These are phyloP conservation scores for Moesziomyces parantarcticus DNA, from an alignment of 1,284 basidiomycete species.

Conservation along the genomic window DNA sequence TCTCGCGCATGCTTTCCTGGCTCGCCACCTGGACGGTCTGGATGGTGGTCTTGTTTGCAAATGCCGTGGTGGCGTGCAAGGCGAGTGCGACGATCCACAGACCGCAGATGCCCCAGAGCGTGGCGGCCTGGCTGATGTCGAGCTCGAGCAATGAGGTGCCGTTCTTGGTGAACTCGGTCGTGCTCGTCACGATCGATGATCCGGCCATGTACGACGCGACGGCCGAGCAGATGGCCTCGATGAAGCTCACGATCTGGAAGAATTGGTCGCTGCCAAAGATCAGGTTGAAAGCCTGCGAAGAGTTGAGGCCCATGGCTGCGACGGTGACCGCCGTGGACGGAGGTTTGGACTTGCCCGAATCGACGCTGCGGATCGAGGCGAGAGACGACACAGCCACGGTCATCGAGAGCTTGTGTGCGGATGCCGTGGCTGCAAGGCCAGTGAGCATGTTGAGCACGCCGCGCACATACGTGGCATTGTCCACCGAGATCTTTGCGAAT, in stretches of 20 bases:
- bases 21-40: conserved; percentile 41
- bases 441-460: conserved; percentile 50
- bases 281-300: conserved; percentile 37
- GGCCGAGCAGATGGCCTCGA: conserved; percentile 45
- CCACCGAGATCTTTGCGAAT: conserved; percentile 25
- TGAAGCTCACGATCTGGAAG: conserved; percentile 42
- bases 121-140: conserved; percentile 43
- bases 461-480: conserved; percentile 43
- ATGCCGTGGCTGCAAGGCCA: conserved; percentile 35
- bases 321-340: conserved; percentile 23
- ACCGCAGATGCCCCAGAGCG: conserved; percentile 47
- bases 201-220: conserved; percentile 45
- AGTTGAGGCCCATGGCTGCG: conserved; percentile 32
- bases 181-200: conserved; percentile 22
- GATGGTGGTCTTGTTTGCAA: conserved; percentile 41
- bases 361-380: conserved; percentile 12
- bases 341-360: conserved; percentile 13
- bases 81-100: conserved; percentile 37
- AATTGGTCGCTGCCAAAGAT: conserved; percentile 46
- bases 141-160: conserved; percentile 29
- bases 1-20: conserved; percentile 40
- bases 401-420: conserved; percentile 48
- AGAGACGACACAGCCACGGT: conserved; percentile 39
- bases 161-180: conserved; percentile 14
- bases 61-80: conserved; percentile 36